Evolutionary conservation across 179 eudicot genomes (phyloP), one percentile per base, ranked within the genome.

Genomic region (Heliamphora pulchella): DNA sequence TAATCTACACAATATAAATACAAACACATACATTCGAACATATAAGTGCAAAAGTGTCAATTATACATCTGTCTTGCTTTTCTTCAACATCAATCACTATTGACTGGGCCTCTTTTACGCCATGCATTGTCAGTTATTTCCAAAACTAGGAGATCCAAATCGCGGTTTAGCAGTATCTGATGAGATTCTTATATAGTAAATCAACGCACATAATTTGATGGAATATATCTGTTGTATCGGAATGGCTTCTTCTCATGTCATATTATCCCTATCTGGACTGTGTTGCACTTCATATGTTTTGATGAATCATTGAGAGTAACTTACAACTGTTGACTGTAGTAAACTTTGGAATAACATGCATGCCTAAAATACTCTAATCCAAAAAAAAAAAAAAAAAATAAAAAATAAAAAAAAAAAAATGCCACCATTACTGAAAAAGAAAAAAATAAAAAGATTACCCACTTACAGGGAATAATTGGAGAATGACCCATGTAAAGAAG

Each of bases 391-490:
- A 31, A 0, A 0, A 31, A 31, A 31, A 31, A 31, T 31, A 31
- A 31, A 31, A 31, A 31, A 31, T 31, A 31, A 31, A 31, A 31
- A 31, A 31, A 0, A 31, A 31, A 31, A 31, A 31, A 31, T 31
- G 31, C 31, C 10, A 44, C 46, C 41, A 50, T 13, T 3, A 15
- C 4, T 8, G 51, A 11, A n/a, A 61, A 59, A 59, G 3, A 22
- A 0, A 41, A 9, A 10, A 43, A 43, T 13, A 55, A 43, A 67
- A 67, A 41, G n/a, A 67, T 67, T 66, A 65, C 44, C 48, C 61
- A 88, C 98, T 91, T 84, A 95, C 98, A 58, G 98, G 97, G 89
- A 93, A 95, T 39, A 93, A 83, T 67, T 91, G 90, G 15, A 94
- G 78, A 71, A 95, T 86, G 86, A 95, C 98, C 85, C 91, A 93